Conservation (phyloP, 2,329 filamentous ascomycete genomes). For the Alternaria novae-zelandiae region DNA sequence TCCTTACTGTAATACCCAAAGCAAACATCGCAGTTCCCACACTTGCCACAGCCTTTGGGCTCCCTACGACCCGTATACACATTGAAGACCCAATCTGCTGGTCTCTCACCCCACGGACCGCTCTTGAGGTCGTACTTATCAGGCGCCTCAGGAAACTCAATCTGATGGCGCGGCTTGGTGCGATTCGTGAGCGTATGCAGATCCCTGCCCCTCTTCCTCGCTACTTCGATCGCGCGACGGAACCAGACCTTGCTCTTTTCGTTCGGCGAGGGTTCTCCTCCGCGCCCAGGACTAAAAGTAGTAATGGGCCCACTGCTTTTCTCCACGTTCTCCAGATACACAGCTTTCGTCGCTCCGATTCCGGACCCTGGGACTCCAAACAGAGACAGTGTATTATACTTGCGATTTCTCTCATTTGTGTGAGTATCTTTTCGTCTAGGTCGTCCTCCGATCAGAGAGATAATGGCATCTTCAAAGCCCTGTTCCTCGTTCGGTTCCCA, state of each 20-base stretch:
- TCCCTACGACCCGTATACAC: conserved; percentile 9
- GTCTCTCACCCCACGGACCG: conserved; percentile 9
- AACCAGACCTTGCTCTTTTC: conserved; percentile 7
- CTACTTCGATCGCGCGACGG: conserved; percentile 5
- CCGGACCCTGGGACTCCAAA: not conserved
- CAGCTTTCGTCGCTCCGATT: not conserved
- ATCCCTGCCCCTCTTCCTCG: conserved; percentile 7
- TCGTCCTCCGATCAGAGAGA: not conserved
- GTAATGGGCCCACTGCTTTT: not conserved
- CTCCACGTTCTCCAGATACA: not conserved
- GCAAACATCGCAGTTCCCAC: conserved; percentile 12
- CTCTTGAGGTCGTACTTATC: conserved; percentile 6
- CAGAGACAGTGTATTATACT: not conserved
- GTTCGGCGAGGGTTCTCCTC: not conserved
- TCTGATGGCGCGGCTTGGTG: not conserved
- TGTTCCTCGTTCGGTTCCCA: conserved; percentile 5
- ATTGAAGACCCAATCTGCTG: conserved; percentile 17
- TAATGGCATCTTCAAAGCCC: conserved; percentile 5
- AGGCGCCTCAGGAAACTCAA: conserved; percentile 11
- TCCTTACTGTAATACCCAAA: conserved; percentile 5
- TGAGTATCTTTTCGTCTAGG: not conserved
- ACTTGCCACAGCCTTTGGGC: conserved; percentile 13
- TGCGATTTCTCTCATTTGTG: not conserved
- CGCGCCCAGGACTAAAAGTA: not conserved
- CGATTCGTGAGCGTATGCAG: conserved; percentile 16